Base-by-base conservation (phyloP, 1,284 basidiomycete species). In the Malassezia brasiliensis region DNA sequence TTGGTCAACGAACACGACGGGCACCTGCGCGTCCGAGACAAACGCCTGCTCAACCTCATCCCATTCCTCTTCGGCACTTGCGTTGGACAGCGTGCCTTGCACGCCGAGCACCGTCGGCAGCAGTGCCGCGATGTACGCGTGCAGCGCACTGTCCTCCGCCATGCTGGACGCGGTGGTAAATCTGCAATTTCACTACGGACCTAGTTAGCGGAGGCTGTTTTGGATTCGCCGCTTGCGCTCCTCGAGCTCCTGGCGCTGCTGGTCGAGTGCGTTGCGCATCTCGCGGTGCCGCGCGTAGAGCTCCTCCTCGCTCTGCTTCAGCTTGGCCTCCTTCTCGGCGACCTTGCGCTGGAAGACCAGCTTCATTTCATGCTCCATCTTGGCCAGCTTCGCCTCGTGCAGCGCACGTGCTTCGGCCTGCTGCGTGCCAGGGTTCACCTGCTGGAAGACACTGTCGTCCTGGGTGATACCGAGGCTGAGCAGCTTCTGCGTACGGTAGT, bases 211-310 rank as follows among this genome's bases (percentile, higher is more conserved):
- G 70, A 69, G 22, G 74, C 75, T 17, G 72, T 77, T 10, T 68
- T 68, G 32, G 76, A 66, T 83, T 74, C 87, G 84, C 77, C 89
- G 82, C 84, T 96, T 96, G 85, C 96, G 94, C 76, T 96, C 93
- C 78, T 98, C 93, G 68, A 98, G 81, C 73, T 98, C 93, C 62
- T 81, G 74, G 66, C 90, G 83, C 77, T 98, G 93, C 80, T 93
- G 96, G 79, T 98, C 94, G 69, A 98, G 80, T 17, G 72, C 69
- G 49, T 70, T 66, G 47, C 69, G 61, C 71, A 74, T 74, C 62
- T 74, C 69, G 45, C 69, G 61, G 56, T 74, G 71, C 48, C 71
- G 68, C 25, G 69, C 68, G 48, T 74, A 74, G 37, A 74, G 63
- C 64, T 74, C 71, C 56, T 74, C 71, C 48, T 74, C 71, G 60